Conservation (phyloP, 306 rosid genomes). For the Gastrolobium villosum region DNA sequence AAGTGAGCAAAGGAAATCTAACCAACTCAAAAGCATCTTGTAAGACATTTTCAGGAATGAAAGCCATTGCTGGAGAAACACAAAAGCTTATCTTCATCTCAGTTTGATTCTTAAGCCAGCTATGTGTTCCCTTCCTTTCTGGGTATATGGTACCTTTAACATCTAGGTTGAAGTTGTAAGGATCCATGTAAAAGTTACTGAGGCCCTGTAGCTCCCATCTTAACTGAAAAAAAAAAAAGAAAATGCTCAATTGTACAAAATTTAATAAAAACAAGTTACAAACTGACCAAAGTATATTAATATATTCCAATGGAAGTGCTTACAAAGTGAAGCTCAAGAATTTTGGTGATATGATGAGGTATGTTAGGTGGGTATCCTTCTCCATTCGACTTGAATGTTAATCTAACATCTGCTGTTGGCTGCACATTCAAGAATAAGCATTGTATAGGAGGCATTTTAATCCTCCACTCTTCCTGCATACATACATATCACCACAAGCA, state of each 20-base stretch:
- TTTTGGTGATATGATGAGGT: conserved; percentile 56
- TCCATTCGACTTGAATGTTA: conserved; percentile 59
- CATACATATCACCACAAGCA: conserved; percentile 13
- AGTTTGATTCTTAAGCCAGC: conserved; percentile 50
- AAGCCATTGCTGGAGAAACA: conserved; percentile 46
- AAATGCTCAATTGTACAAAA: background rate
- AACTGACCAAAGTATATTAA: background rate
- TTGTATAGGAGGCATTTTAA: conserved; percentile 52
- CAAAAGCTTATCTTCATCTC: conserved; percentile 49
- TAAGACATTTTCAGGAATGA: conserved; percentile 46
- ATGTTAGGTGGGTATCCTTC: conserved; percentile 59
- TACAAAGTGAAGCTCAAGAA: conserved; percentile 63
- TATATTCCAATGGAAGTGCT: conserved; percentile 26
- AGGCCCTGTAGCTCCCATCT: conserved; percentile 57
- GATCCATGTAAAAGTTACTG: background rate
- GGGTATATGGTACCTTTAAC: conserved; percentile 50
- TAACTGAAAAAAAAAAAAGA: conserved; percentile 37
- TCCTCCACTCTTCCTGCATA: conserved; percentile 68
- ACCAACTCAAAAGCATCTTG: conserved; percentile 44
- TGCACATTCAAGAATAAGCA: conserved; percentile 49
- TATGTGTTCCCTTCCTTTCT: conserved; percentile 51
- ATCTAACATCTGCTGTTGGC: conserved; percentile 50
- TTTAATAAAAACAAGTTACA: conserved; percentile 8
- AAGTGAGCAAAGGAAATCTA: background rate
- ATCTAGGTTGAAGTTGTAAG: conserved; percentile 26